phyloP scores from a whole-genome alignment of 805 yeast genomes.

The Nakazawaea laoshanensis region DNA sequence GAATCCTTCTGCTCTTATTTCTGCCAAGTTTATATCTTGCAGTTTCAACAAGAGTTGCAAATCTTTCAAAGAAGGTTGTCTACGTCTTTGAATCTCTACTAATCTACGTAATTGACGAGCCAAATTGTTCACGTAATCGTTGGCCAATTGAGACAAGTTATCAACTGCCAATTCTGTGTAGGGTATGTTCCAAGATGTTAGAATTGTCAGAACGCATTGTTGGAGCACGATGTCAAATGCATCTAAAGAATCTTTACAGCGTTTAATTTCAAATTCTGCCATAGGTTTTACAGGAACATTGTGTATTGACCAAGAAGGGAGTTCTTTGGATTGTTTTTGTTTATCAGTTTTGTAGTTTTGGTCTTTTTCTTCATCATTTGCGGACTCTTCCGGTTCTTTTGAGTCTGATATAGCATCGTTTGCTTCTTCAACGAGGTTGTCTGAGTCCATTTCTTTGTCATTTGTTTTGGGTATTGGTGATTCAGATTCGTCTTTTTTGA shows the following conservation, averaged over 20 bases:
- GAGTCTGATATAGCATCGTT: not conserved
- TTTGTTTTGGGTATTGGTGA: too few relatives aligned
- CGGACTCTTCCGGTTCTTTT: not conserved
- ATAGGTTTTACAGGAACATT: conserved; percentile 3
- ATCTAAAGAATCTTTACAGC: not conserved
- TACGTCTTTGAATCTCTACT: conserved; percentile 54
- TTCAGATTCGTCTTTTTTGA: too few relatives aligned
- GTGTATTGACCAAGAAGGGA: conserved; percentile 2
- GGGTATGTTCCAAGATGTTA: conserved; percentile 23
- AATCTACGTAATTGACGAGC: conserved; percentile 35
- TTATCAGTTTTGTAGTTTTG: not conserved
- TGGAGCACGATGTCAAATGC: conserved; percentile 4
- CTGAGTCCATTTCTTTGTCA: too few relatives aligned
- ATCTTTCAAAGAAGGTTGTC: conserved; percentile 45
- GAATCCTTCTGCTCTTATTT: conserved; percentile 28
- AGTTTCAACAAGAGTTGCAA: conserved; percentile 33
- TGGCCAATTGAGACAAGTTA: conserved; percentile 26
- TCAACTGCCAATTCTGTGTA: conserved; percentile 27
- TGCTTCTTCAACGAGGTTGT: too few relatives aligned
- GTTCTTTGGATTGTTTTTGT: not conserved
- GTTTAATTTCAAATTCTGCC: not conserved
- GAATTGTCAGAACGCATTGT: conserved; percentile 26
- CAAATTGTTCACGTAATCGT: conserved; percentile 28
- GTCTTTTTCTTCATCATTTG: too few relatives aligned
- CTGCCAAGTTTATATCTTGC: conserved; percentile 30